Percentiles rank a stretch among this genome's conserved stretches.
Conservation (phyloP, 2,329 filamentous ascomycete genomes). For the Cordyceps fumosorosea region DNA sequence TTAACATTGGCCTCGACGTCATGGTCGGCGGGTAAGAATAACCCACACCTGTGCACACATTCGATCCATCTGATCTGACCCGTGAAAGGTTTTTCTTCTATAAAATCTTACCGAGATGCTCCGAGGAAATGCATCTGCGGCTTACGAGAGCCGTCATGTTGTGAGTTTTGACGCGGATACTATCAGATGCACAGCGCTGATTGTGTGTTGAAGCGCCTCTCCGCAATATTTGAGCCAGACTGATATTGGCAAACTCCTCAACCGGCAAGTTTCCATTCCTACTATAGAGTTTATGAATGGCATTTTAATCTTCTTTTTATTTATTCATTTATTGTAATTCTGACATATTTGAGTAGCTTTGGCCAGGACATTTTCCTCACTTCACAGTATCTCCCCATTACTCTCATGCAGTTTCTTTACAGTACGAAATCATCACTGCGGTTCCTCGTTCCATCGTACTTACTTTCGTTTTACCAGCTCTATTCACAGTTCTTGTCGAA, state of each 20-base stretch:
- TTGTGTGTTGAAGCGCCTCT: neutral
- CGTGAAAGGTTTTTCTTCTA: neutral
- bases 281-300: too few relatives aligned
- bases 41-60: too few relatives aligned
- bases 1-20: neutral
- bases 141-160: neutral
- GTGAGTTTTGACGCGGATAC: neutral
- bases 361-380: slow-evolving; percentile 3
- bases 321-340: too few relatives aligned
- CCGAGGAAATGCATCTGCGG: neutral
- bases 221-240: neutral
- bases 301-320: too few relatives aligned
- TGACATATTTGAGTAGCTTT: neutral
- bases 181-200: neutral
- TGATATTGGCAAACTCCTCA: neutral
- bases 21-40: neutral
- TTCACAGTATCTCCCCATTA: neutral
- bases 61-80: neutral
- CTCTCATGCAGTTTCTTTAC: neutral
- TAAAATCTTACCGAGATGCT: neutral
- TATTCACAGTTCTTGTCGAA: slow-evolving; percentile 16
- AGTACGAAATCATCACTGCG: neutral
- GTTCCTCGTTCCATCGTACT: slow-evolving; percentile 34
- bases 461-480: neutral
- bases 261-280: neutral